phyloP scores from a whole-genome alignment of 2,329 filamentous ascomycete genomes.

The Pestalotiopsis sp. region DNA sequence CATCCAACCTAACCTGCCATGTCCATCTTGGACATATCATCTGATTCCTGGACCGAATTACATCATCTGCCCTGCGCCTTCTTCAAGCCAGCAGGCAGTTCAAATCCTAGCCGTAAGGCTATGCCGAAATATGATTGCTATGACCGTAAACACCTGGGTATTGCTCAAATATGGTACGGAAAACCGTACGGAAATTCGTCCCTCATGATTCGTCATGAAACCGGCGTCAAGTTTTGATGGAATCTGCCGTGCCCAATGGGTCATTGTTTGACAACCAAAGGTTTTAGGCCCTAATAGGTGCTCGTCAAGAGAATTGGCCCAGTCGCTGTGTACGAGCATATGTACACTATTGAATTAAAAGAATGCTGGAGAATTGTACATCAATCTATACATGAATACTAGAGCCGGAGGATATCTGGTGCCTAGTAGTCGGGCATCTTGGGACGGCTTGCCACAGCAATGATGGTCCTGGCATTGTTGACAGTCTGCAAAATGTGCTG shows the following conservation, averaged over 20 bases:
- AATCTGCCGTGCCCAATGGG: background rate
- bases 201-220: background rate
- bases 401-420: background rate
- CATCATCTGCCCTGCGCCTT: too few species aligned
- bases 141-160: conserved; percentile 7
- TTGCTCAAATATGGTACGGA: background rate
- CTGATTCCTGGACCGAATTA: too few species aligned
- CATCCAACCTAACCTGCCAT: too few species aligned
- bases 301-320: background rate
- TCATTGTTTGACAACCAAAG: background rate
- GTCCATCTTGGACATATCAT: too few species aligned
- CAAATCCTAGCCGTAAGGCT: background rate
- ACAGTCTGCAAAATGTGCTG: conserved; percentile 50
- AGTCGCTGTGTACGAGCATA: background rate
- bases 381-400: conserved; percentile 1
- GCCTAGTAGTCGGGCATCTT: conserved; percentile 21
- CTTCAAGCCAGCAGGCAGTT: background rate
- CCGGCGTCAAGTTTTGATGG: background rate
- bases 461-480: conserved; percentile 27
- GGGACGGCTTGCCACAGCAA: conserved; percentile 22
- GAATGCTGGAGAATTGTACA: background rate
- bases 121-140: background rate
- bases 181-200: conserved; percentile 3
- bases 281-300: background rate
- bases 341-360: background rate